A percentile compares a stretch with the other conserved stretches of the same genome.
These are phyloP conservation scores for Pholiota adiposa DNA, from an alignment of 1,284 basidiomycete species.

Conservation along the genomic window DNA sequence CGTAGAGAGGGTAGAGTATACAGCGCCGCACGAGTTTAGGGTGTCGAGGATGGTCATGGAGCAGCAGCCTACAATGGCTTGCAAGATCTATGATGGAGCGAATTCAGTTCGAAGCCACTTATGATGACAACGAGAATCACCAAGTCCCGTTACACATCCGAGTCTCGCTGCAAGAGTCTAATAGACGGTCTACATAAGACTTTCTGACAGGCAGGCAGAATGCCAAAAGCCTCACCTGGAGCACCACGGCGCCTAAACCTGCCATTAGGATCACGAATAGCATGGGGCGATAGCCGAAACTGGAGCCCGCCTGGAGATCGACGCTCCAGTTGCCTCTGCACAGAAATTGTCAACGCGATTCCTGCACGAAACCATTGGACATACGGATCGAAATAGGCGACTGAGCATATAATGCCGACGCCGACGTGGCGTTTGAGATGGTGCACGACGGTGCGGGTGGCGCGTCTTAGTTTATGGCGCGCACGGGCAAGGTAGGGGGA, in stretches of 20 bases:
- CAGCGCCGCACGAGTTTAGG: constrained; percentile 58
- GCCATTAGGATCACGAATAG: constrained; percentile 86
- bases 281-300: constrained; percentile 79
- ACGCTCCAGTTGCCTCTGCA: constrained; percentile 59
- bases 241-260: constrained; percentile 78
- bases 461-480: constrained; percentile 12
- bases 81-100: constrained; percentile 56
- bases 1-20: constrained; percentile 67
- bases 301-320: constrained; percentile 66
- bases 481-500: constrained; percentile 11
- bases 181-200: neutral
- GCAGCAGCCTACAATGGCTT: constrained; percentile 67
- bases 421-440: constrained; percentile 60
- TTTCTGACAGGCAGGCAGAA: neutral
- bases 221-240: constrained; percentile 54
- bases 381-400: constrained; percentile 71
- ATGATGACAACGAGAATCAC: constrained; percentile 33
- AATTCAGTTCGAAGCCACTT: neutral
- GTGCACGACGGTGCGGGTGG: constrained; percentile 29
- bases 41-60: constrained; percentile 62
- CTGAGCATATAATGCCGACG: constrained; percentile 60
- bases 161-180: constrained; percentile 59
- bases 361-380: constrained; percentile 21
- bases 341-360: neutral
- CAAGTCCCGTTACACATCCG: constrained; percentile 66